Evolutionary conservation across 495 filamentous ascomycete species (phyloP).

Genomic region (Copromyces sp.): DNA sequence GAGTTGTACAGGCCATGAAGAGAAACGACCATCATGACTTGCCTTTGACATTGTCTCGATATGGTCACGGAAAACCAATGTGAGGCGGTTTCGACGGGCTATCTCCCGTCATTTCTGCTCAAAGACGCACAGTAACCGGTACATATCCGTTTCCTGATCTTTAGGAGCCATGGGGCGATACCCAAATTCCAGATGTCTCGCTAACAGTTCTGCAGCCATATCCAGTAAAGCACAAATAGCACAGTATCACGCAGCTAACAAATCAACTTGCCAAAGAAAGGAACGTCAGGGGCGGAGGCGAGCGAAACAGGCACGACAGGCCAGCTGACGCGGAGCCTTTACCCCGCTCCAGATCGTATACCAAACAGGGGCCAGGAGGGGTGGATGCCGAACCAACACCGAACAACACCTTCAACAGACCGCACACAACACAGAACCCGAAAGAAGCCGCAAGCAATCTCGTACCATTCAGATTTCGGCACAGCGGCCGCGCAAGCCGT

Average conservation of each 20-base stretch:
- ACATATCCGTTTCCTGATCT: neutral
- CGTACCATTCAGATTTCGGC: neutral
- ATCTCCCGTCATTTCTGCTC: neutral
- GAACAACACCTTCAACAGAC: constrained; percentile 9
- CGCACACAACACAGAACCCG: neutral
- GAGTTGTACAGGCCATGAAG: neutral
- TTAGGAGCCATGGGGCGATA: neutral
- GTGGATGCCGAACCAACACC: constrained; percentile 22
- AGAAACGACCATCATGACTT: neutral
- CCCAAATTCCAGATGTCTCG: neutral
- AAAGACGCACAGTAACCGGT: neutral
- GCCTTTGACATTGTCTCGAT: neutral
- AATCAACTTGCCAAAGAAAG: neutral
- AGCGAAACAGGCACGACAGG: neutral
- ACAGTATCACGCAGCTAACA: neutral
- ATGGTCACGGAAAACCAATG: neutral
- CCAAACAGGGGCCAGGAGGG: neutral
- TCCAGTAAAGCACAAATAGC: neutral
- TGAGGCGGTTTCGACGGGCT: neutral
- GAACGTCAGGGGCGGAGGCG: neutral
- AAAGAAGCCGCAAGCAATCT: constrained; percentile 1
- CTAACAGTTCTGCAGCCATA: neutral
- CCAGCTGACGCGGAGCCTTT: neutral
- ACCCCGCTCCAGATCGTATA: constrained; percentile 3
- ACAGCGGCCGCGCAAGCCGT: neutral